phyloP scores from a whole-genome alignment of 192 early-diverging fungal genomes.

The Entomortierella parvispora region DNA sequence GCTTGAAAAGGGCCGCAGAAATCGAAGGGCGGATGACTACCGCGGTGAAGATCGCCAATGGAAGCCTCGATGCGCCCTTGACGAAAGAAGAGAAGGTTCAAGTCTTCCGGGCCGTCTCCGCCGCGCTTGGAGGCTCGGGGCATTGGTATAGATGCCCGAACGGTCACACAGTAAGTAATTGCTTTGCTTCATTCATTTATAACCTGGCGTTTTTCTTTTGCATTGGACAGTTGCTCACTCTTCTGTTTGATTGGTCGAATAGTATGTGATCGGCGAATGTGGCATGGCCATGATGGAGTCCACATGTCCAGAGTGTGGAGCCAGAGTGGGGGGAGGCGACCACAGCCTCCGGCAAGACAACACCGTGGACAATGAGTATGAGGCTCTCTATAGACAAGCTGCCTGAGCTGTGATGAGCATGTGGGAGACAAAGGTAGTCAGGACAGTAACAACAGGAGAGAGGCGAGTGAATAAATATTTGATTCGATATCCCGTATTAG shows the following conservation, averaged over 20 bases:
- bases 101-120: conserved; percentile 40
- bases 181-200: neutral
- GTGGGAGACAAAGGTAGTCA: too few relatives aligned
- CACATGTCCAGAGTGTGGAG: conserved; percentile 54
- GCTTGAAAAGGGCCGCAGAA: neutral
- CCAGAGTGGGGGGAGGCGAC: conserved; percentile 36
- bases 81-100: conserved; percentile 38
- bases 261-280: conserved; percentile 54
- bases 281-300: conserved; percentile 51
- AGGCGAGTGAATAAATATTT: too few relatives aligned
- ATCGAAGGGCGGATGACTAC: conserved; percentile 23
- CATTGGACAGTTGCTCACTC: neutral
- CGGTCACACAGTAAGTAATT: conserved; percentile 48
- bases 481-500: too few relatives aligned
- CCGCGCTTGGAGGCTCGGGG: conserved; percentile 28
- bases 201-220: neutral
- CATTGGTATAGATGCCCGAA: conserved; percentile 62
- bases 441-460: too few relatives aligned
- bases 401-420: too few relatives aligned
- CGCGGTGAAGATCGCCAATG: conserved; percentile 2
- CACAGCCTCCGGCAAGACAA: conserved; percentile 38
- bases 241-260: neutral
- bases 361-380: neutral
- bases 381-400: neutral
- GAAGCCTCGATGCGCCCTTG: conserved; percentile 5